These are phyloP conservation scores for Trichosporon sp. DNA, from an alignment of 1,284 basidiomycete genomes.

Conservation along the genomic window DNA sequence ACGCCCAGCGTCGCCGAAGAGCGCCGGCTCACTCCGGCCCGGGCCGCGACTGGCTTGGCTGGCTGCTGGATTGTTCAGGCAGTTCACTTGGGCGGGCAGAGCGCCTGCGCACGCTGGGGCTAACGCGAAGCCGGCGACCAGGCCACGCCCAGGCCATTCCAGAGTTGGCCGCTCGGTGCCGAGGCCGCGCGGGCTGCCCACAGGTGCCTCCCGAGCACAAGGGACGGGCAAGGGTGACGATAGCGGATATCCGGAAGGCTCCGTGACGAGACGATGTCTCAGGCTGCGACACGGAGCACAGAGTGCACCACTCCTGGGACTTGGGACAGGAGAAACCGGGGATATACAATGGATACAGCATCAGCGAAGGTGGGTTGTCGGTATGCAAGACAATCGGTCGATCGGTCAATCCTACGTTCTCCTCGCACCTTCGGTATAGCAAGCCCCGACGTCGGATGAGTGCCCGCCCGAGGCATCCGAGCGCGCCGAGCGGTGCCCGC, in stretches of 20 bases:
- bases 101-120: no score
- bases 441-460: background rate
- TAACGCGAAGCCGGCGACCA: no score
- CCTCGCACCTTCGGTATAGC: background rate
- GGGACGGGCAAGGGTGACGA: background rate
- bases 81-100: no score
- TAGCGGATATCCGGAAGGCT: background rate
- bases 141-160: background rate
- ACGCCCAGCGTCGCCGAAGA: background rate
- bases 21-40: background rate
- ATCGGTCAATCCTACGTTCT: background rate
- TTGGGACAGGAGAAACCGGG: background rate
- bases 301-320: background rate
- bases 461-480: background rate
- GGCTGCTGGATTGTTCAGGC: no score
- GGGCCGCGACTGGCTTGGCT: background rate
- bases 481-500: background rate
- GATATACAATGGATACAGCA: background rate
- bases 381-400: background rate
- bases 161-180: background rate
- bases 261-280: background rate
- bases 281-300: background rate
- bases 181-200: background rate
- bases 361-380: background rate
- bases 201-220: background rate